Evolutionary conservation across 805 yeast genomes (phyloP).

Genomic region (Lipomyces mesembrius): DNA sequence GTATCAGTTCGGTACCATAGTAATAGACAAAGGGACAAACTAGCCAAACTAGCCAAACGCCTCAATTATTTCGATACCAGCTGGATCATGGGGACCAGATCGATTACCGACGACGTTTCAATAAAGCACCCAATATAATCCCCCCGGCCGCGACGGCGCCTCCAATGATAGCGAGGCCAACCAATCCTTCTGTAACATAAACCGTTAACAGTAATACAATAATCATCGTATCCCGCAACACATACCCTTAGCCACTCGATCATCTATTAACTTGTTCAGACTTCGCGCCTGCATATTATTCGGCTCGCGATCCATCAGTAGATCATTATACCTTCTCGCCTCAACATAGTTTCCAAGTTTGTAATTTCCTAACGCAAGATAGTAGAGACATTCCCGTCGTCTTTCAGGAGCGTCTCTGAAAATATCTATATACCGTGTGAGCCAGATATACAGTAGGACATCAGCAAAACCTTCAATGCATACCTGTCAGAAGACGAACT

Average conservation of each 20-base stretch:
- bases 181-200: slow-evolving; percentile 66
- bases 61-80: neutral
- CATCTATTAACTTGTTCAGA: slow-evolving; percentile 77
- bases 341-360: slow-evolving; percentile 86
- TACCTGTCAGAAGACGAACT: slow-evolving; percentile 68
- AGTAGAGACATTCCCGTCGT: slow-evolving; percentile 87
- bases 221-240: slow-evolving; percentile 3
- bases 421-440: slow-evolving; percentile 36
- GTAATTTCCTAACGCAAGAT: slow-evolving; percentile 83
- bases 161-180: slow-evolving; percentile 85
- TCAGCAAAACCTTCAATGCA: slow-evolving; percentile 17
- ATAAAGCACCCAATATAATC: slow-evolving; percentile 53
- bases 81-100: neutral
- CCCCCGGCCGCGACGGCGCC: slow-evolving; percentile 86
- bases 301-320: slow-evolving; percentile 78
- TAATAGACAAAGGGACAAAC: neutral
- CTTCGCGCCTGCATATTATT: slow-evolving; percentile 76
- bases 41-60: neutral
- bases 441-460: neutral
- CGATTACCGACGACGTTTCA: slow-evolving; percentile 14
- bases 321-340: slow-evolving; percentile 83
- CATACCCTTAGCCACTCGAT: slow-evolving; percentile 67
- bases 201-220: neutral
- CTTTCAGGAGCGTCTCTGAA: slow-evolving; percentile 80
- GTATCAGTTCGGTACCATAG: neutral